A percentile compares a stretch with the other conserved stretches of the same genome.
Conservation (phyloP, 345 rosid genomes). For the Rhodomyrtus tomentosa region DNA sequence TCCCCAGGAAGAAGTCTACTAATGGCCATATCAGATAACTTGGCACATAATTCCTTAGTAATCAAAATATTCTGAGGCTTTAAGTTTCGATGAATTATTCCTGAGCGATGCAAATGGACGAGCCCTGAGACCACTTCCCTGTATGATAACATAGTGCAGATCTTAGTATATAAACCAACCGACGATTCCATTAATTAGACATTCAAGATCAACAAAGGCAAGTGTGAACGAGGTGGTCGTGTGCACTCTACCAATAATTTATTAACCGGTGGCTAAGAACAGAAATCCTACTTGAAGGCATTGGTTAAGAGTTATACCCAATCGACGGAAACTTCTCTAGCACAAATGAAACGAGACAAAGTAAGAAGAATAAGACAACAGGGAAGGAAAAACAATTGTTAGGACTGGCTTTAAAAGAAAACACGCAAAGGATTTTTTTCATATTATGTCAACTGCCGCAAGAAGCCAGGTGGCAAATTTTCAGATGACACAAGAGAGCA, state of each 20-base stretch:
- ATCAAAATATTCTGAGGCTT: conserved; percentile 94
- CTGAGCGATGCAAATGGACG: conserved; percentile 74
- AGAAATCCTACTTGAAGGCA: neutral
- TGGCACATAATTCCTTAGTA: conserved; percentile 59
- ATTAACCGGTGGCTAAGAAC: neutral
- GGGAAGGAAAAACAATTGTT: neutral
- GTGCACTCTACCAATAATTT: neutral
- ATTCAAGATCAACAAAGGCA: conserved; percentile 40
- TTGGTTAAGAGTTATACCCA: neutral
- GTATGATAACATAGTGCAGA: conserved; percentile 4
- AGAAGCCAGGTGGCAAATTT: neutral
- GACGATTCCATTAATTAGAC: neutral
- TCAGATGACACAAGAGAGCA: neutral
- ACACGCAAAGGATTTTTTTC: neutral
- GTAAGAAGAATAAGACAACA: neutral
- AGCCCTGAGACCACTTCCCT: conserved; percentile 88
- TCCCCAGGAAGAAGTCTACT: conserved; percentile 68
- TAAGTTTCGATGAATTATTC: conserved; percentile 77
- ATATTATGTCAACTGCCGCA: neutral
- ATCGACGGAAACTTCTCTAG: neutral
- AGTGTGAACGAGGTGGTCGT: conserved; percentile 30
- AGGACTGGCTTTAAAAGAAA: neutral
- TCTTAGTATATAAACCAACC: neutral
- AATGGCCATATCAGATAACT: conserved; percentile 96
- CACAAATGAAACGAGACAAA: neutral